These are phyloP conservation scores for Leccinum uliginosum DNA, from an alignment of 768 basidiomycete species.

Conservation along the genomic window DNA sequence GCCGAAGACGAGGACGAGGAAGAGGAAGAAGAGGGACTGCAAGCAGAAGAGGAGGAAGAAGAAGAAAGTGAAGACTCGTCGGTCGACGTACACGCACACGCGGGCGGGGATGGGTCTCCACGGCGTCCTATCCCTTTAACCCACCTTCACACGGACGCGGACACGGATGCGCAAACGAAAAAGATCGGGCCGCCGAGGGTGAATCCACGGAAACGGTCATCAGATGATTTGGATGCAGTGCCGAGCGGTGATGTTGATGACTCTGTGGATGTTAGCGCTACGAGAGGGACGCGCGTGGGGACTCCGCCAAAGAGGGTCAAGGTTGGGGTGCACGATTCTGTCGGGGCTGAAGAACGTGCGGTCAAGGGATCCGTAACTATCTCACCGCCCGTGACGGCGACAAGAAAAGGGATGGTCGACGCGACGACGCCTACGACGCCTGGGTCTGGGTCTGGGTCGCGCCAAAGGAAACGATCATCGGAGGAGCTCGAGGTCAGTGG, in stretches of 20 bases:
- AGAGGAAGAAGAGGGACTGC: constrained; percentile 18
- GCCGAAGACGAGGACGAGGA: constrained; percentile 27
- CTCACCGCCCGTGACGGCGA: background rate
- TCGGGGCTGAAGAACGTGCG: constrained; percentile 7
- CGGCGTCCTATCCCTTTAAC: constrained; percentile 2
- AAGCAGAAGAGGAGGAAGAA: constrained; percentile 31
- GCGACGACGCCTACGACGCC: constrained; percentile 4
- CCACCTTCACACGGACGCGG: background rate
- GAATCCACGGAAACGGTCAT: constrained; percentile 34
- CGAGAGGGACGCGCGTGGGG: constrained; percentile 10
- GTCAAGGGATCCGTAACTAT: background rate
- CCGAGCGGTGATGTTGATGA: background rate
- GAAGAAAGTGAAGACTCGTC: constrained; percentile 28
- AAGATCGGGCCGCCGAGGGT: constrained; percentile 11
- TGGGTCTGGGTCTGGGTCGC: constrained; percentile 1
- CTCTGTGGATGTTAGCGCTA: background rate
- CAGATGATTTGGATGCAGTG: constrained; percentile 31
- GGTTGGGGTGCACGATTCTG: constrained; percentile 10
- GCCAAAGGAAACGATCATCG: constrained; percentile 45
- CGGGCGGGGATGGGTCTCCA: background rate
- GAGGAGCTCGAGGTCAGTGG: constrained; percentile 40
- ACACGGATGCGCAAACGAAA: background rate
- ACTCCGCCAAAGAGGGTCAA: constrained; percentile 43
- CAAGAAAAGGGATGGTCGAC: constrained; percentile 2
- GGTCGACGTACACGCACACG: background rate